Evolutionary conservation across 2,329 filamentous ascomycete genomes (phyloP), one percentile per base, ranked within the genome.

Genomic region (Fonsecaea nubica): DNA sequence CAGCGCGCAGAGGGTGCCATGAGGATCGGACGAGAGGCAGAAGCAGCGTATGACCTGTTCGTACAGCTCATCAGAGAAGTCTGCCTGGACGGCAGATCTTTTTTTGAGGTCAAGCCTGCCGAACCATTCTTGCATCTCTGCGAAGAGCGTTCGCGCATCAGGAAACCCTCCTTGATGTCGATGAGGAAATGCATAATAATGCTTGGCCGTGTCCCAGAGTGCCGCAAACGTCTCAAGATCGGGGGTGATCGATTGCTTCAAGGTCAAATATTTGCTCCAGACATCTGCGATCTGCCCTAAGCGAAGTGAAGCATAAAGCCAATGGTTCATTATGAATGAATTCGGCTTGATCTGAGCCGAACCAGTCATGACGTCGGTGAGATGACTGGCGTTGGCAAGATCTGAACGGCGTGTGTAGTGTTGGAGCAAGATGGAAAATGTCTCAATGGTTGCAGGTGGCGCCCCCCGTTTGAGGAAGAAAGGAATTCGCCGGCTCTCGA

Each of bases 281-380:
- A 90, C 86, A 58, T 84, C 80, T 30, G 79, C 76, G 53, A 84
- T 81, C 60, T 86, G 81, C 58, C 86, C 85, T 65, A 85, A 84
- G 67, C 88, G 85, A 55, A 90, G 83, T 68, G 89, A 85, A 6
- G 88, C 87, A 66, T 88, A 87, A 32, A 95, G 85, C 25, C 93
- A 80, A 74, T 93, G 90, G 77, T 94, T 95, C 83, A 93, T 87
- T 79, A 93, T 90, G 76, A 89, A 91, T 8, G 88, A 86, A 73
- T 92, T 89, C 1, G 89, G 86, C 62, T 81, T 83, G 67, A 94
- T 87, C 69, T 89, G 84, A 13, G 89, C 86, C 53, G 85, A 80
- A 18, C 64, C 68, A 13, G 82, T 80, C 69, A 92, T 87, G 1
- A 87, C 86, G 36, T 85, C 81, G 77, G 87, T 89, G 4, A 94